Evolutionary conservation across 2,329 filamentous ascomycete genomes (phyloP).

Genomic region (Cercospora canescens): DNA sequence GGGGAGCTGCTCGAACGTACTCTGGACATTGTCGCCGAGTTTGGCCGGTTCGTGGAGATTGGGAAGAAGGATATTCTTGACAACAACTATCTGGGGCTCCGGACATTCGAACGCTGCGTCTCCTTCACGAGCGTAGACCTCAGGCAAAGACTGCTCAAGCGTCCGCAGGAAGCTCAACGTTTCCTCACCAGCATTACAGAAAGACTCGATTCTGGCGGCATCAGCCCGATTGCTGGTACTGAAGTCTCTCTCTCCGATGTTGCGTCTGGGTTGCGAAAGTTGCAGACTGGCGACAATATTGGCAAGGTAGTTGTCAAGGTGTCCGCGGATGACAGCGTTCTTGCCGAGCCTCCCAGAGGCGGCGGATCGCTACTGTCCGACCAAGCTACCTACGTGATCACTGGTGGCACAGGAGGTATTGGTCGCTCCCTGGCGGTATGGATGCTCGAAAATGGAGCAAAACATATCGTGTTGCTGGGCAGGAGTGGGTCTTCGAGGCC

Average conservation of each 20-base stretch:
- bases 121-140: constrained; percentile 6
- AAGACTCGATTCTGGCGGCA: neutral
- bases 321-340: neutral
- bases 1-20: constrained; percentile 31
- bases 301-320: constrained; percentile 13
- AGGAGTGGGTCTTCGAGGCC: neutral
- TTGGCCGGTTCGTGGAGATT: constrained; percentile 35
- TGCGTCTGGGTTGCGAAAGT: neutral
- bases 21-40: constrained; percentile 31
- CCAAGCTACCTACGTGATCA: constrained; percentile 14
- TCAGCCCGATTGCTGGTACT: neutral
- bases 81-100: constrained; percentile 15
- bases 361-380: neutral
- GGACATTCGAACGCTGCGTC: neutral
- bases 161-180: neutral
- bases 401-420: constrained; percentile 16
- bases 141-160: neutral
- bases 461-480: constrained; percentile 5
- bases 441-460: constrained; percentile 15
- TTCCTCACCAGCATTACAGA: neutral
- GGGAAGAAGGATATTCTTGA: constrained; percentile 24
- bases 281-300: constrained; percentile 10
- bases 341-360: neutral
- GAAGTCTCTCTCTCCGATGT: constrained; percentile 1
- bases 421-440: constrained; percentile 10